Conservation (phyloP, 441 rosid genomes). For the Erysimum cheiri region DNA sequence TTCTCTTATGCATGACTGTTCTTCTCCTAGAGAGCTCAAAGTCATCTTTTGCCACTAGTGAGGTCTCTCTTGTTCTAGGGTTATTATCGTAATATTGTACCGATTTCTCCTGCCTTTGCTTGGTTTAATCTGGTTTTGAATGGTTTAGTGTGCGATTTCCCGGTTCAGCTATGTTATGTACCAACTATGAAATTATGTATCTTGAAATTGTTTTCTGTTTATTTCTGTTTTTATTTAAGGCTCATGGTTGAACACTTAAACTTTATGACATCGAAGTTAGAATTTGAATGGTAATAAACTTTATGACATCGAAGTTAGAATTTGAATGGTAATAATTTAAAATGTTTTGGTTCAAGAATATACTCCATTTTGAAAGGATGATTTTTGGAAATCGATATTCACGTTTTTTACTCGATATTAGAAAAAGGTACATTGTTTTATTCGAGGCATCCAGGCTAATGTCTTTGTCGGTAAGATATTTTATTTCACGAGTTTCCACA, state of each 20-base stretch:
- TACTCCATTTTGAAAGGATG: not conserved
- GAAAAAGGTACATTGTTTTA: not conserved
- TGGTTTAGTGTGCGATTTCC: constrained; percentile 38
- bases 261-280: not conserved
- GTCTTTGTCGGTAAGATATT: constrained; percentile 40
- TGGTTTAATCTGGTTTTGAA: constrained; percentile 26
- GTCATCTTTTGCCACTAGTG: constrained; percentile 89
- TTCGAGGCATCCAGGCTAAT: constrained; percentile 23
- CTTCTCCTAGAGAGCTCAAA: constrained; percentile 91
- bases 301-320: too few relatives aligned
- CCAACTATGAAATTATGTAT: constrained; percentile 29
- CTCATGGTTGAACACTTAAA: not conserved
- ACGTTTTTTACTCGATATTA: constrained; percentile 7
- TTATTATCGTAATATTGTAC: not conserved
- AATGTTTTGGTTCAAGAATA: not conserved
- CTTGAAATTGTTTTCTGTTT: not conserved
- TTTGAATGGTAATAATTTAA: too few relatives aligned
- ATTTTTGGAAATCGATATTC: not conserved
- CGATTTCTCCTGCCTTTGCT: constrained; percentile 1
- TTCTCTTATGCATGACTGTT: constrained; percentile 82
- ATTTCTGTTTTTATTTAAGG: not conserved
- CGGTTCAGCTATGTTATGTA: constrained; percentile 29
- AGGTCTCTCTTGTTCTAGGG: not conserved
- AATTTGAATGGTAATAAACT: too few relatives aligned
- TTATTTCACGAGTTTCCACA: constrained; percentile 38